Base-by-base conservation (phyloP, 2,329 filamentous ascomycete species). In the Exserohilum turcica region DNA sequence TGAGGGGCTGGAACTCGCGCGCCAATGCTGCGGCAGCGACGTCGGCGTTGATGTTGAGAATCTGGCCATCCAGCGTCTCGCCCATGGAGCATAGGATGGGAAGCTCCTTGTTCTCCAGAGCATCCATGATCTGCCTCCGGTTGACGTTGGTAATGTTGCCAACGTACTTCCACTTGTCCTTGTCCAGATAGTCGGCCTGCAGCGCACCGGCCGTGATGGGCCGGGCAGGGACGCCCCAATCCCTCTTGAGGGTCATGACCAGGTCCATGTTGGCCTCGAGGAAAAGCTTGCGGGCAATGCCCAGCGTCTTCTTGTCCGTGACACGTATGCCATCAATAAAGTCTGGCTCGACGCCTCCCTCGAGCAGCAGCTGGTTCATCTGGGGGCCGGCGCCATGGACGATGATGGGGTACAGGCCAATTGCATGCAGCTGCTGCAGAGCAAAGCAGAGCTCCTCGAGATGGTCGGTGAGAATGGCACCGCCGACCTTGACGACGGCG, bases 11-110 rank as follows among this genome's bases (percentile, higher is more conserved):
- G 48, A 99, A 81, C 51, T 90, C 86, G 55, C 91, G 87, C 19
- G 94, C 93, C 56, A 99, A 82, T 78, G 97, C 93, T 61, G 92
- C 92, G 27, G 94, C 94, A 31, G 93, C 93, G 57, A 97, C 93
- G 76, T 99, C 94, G 31, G 94, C 94, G 70, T 99, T 99, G 74
- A 99, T 94, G 71, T 99, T 99, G 60, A 99, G 83, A 45, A 97
- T 87, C 75, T 93, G 91, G 7, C 94, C 94, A 60, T 96, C 92
- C 40, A 87, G 83, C 18, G 90, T 92, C 81, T 97, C 93, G 8
- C 93, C 94, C 88, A 97, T 96, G 57, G 92, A 97, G 18, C 92
- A 97, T 63, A 99, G 80, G 59, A 99, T 91, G 19, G 94, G 94
- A 24, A 99, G 83, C 71, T 93, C 93, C 90, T 68, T 94, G 88